Conservation (phyloP, 768 basidiomycete genomes). For the Suillus fuscotomentosus region DNA sequence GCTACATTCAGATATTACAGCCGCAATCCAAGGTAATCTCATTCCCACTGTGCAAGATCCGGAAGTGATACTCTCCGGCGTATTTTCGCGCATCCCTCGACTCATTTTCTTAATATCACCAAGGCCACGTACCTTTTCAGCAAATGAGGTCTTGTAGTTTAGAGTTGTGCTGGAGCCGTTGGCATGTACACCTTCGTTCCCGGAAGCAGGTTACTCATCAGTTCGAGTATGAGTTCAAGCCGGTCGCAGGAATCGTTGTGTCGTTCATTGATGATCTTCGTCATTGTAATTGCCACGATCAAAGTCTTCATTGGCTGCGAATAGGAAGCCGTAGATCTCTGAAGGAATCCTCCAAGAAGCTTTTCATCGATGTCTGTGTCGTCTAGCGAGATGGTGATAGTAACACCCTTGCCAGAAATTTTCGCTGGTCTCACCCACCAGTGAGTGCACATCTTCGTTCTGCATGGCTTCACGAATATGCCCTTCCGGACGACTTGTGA, state of each 20-base stretch:
- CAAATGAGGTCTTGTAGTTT: no score
- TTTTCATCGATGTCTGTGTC: background rate
- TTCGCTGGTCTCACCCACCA: background rate
- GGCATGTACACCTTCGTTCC: background rate
- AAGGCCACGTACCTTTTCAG: no score
- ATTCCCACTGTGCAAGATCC: no score
- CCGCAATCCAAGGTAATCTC: no score
- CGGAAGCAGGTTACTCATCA: background rate
- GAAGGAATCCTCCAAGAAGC: background rate
- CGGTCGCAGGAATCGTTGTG: background rate
- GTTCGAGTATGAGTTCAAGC: background rate
- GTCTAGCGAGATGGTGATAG: background rate
- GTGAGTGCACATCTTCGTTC: no score
- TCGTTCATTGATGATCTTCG: background rate
- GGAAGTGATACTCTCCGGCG: no score
- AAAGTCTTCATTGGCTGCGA: background rate
- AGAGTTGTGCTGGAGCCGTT: no score
- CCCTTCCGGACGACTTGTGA: background rate
- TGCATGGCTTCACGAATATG: no score
- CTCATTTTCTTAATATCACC: no score
- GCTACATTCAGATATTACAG: no score
- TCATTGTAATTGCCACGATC: background rate
- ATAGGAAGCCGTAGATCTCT: background rate
- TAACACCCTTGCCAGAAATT: background rate
- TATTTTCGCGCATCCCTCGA: no score